A percentile compares a stretch with the other conserved stretches of the same genome.
phyloP scores from a whole-genome alignment of 1,284 basidiomycete genomes.

The Malassezia globosa region DNA sequence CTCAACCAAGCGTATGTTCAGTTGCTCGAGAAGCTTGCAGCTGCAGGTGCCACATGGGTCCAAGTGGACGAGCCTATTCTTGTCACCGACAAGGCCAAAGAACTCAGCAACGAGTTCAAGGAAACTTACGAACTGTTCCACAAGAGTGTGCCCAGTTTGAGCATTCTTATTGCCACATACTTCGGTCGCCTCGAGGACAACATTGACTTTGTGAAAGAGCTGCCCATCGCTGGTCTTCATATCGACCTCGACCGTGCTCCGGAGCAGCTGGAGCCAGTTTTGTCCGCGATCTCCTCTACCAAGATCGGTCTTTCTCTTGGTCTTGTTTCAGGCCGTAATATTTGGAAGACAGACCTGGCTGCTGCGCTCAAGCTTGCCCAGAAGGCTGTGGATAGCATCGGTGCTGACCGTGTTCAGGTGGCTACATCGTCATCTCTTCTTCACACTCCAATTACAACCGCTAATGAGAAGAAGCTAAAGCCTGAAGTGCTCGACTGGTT shows the following conservation, averaged over 20 bases:
- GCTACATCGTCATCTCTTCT: slow-evolving; percentile 95
- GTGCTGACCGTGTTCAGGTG: slow-evolving; percentile 63
- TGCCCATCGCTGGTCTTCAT: slow-evolving; percentile 88
- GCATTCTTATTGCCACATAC: slow-evolving; percentile 82
- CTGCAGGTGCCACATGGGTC: slow-evolving; percentile 82
- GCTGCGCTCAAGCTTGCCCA: slow-evolving; percentile 71
- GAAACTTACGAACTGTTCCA: slow-evolving; percentile 71
- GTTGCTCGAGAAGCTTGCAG: slow-evolving; percentile 79
- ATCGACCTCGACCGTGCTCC: slow-evolving; percentile 85
- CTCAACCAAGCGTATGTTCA: slow-evolving; percentile 86
- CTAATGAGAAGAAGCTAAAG: slow-evolving; percentile 83
- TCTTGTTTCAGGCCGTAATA: slow-evolving; percentile 94
- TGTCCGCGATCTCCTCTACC: slow-evolving; percentile 57
- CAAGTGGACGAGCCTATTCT: slow-evolving; percentile 97
- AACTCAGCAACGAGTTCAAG: slow-evolving; percentile 69
- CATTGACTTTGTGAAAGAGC: slow-evolving; percentile 75
- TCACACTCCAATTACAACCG: slow-evolving; percentile 92
- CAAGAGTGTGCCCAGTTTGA: slow-evolving; percentile 61
- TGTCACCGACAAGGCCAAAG: slow-evolving; percentile 73
- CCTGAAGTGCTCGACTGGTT: slow-evolving; percentile 93
- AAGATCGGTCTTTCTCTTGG: slow-evolving; percentile 79
- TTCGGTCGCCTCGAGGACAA: slow-evolving; percentile 93
- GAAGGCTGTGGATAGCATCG: slow-evolving; percentile 55
- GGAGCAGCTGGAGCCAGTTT: slow-evolving; percentile 70
- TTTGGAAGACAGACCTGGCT: slow-evolving; percentile 96